Base-by-base conservation (phyloP, 805 yeast genomes). In the Myxozyma udenii region DNA sequence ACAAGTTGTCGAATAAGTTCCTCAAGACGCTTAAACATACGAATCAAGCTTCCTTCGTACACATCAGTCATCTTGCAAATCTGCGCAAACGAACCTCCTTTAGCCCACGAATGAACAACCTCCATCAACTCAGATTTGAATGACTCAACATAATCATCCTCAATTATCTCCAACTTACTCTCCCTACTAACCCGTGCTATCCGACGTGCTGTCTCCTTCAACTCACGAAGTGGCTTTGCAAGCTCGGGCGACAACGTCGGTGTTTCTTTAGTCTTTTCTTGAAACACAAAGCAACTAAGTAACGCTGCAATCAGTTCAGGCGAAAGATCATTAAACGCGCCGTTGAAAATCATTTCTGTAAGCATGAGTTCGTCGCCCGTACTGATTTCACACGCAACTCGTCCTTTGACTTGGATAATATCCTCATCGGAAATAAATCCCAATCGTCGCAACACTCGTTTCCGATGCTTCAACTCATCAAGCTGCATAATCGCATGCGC, bases 61-160 rank as follows among this genome's bases (percentile, higher is more conserved):
- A 93, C 98, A 66, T 93, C 98, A 0, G 98, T 93, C 96, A 93
- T 89, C 69, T 91, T 91, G 73, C 98, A 91, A 57, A 93, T 91
- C 67, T 91, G 96, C 0, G 97, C 91, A 69, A 93, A 93, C 0
- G 93, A 74, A 4, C 96, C 96, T 18, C 98, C 98, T 66, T 85
- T 84, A 68, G 96, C 88, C 99, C 99, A 93, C 43, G 91, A 86
- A 68, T 74, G 88, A 1, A 93, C 96, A 46, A 93, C 97, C 67
- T 90, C 98, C 98, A 93, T 91, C 55, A 93, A 76, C 66, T 93
- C 96, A 18, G 89, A 84, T 70, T 95, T 82, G 74, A 93, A 95
- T 24, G 85, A 78, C 66, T 89, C 96, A 37, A 93, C 85, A 65
- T 93, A 93, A 51, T 90, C 98, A 64, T 88, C 87, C 66, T 91